Evolutionary conservation across 1,284 basidiomycete genomes (phyloP), one percentile per base, ranked within the genome.

Genomic region (Naganishia sp.): DNA sequence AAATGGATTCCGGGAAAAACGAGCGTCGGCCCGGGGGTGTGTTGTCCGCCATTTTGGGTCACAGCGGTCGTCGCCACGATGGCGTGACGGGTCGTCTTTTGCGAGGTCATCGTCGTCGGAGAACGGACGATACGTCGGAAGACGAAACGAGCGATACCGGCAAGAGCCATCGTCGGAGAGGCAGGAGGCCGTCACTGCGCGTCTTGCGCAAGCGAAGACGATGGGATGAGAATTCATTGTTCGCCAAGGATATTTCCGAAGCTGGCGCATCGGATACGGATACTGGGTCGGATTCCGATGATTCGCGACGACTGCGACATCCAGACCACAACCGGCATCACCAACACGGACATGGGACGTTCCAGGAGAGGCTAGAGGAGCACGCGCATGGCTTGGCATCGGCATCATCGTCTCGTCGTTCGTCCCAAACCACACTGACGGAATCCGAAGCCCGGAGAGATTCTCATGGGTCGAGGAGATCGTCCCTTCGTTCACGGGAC

Each of bases 401-500:
- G 11, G 63, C 46, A 42, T 66, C 64, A 41, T 58, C 55, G n/a
- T 62, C 58, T 43, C 43, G 57, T 17, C 50, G 65, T 54, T 55
- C 65, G 39, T 47, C 43, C 28, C 45, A 62, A 35, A 52, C 57
- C 23, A 51, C 49, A 21, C 41, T 66, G 41, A 35, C 46, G 42
- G 64, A 60, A 32, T 13, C 18, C 18, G 31, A 54, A 25, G 11
- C 50, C 32, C 47, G 64, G 7, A 42, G 47, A 45, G 9, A 21
- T 31, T 57, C 65, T 6, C 57, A 66, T n/a, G 32, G 25, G 1
- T 46, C 58, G 31, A n/a, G 43, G 2, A 60, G 32, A 15, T 61
- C 65, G 10, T 66, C 65, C 9, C 46, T 66, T 10, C 50, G 58
- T 15, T 55, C 65, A 3, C 31, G 43, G 3, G 56, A 55, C 7